A percentile compares a stretch with the other conserved stretches of the same genome.
Evolutionary conservation across 108 stramenopile species (phyloP).

Genomic region (Heterococcus sp.): DNA sequence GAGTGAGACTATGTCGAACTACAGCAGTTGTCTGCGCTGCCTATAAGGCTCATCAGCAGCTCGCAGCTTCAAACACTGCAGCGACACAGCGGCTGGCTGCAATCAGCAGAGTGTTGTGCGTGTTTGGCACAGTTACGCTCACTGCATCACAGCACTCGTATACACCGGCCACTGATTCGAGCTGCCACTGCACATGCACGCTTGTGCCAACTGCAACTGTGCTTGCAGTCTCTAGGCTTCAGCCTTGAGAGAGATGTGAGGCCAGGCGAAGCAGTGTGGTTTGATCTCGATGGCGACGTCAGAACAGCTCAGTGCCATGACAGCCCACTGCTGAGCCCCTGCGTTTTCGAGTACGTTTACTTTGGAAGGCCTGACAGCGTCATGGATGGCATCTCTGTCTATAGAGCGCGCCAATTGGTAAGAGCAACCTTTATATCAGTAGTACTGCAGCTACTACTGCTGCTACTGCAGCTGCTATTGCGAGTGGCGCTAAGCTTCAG

Average conservation of each 20-base stretch:
- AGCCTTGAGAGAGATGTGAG: constrained; percentile 78
- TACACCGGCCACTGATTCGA: background rate
- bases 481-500: too few species aligned
- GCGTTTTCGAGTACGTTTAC: constrained; percentile 99
- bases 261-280: constrained; percentile 87
- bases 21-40: too few species aligned
- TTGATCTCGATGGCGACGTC: constrained; percentile 16
- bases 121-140: constrained; percentile 2
- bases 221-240: constrained; percentile 88
- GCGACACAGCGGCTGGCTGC: too few species aligned
- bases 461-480: too few species aligned
- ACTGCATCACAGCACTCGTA: constrained; percentile 82
- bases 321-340: constrained; percentile 60
- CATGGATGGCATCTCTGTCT: constrained; percentile 51
- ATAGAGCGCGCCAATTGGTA: constrained; percentile 13
- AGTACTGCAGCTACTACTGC: too few species aligned
- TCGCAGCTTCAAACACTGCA: too few species aligned
- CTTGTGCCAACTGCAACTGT: constrained; percentile 92
- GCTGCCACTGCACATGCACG: background rate
- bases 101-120: background rate
- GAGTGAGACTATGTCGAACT: background rate
- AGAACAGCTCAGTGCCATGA: background rate
- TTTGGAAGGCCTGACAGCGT: constrained; percentile 96
- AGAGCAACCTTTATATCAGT: too few species aligned
- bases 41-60: too few species aligned